Base-by-base conservation (phyloP, 2,329 filamentous ascomycete species). In the Trichoderma sp. region DNA sequence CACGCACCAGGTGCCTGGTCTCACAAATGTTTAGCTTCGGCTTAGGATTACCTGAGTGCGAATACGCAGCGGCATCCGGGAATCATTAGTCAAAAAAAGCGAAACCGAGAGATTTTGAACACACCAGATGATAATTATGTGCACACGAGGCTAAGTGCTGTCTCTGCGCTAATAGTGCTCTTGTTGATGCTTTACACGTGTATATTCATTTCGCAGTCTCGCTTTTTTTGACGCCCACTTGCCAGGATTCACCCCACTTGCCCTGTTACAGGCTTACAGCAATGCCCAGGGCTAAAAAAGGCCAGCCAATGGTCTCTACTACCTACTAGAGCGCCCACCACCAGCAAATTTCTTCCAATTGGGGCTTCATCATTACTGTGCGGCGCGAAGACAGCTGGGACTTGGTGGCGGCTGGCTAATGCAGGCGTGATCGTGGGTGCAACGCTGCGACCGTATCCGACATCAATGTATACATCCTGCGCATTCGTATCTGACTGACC, bases 271-370 rank as follows among this genome's bases (percentile, higher is more conserved):
- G n/a, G n/a, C 6, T 16, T 16, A 43, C 39, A 30, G 51, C 14
- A 54, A 54, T 54, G 6, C 1, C 21, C 24, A 26, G 46, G 51
- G 51, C 24, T 37, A n/a, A 55, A n/a, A 55, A 34, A 32, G 34
- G 51, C 59, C 32, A 39, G 32, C 60, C 34, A 43, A 30, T 64
- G 39, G 60, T 26, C 26, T 26, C 26, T 26, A 26, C 26, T 26
- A 49, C 13, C 21, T 49, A 49, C 34, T n/a, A n/a, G 37, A 39
- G 34, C 28, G 34, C 32, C 39, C 60, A 24, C 60, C 32, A 39
- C 43, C 37, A 46, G 51, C 32, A 43, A n/a, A 49, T 34, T 58
- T 75, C 76, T 76, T 77, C 76, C 76, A 77, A 78, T 77, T 76
- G 76, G 76, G 74, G 72, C 72, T 66, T 68, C 67, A 74, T 72